Conservation (phyloP, 2,329 filamentous ascomycete genomes). For the Curvularia spicifera region DNA sequence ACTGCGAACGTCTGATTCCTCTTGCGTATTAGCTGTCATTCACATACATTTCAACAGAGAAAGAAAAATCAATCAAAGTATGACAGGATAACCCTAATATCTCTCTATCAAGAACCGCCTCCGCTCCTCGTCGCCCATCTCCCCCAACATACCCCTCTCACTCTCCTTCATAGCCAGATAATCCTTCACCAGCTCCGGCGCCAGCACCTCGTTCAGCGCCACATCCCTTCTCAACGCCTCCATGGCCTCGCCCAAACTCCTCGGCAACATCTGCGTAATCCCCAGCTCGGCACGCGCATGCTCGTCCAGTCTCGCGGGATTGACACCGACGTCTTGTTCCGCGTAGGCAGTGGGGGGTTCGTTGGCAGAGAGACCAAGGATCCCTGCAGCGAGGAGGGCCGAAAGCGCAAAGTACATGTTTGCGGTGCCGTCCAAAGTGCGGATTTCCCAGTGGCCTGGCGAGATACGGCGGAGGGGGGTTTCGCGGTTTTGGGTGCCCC, state of each 20-base stretch:
- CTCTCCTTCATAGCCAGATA: slow-evolving; percentile 66
- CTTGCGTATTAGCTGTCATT: background rate
- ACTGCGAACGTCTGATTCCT: background rate
- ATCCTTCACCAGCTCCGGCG: slow-evolving; percentile 59
- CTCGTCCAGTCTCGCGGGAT: slow-evolving; percentile 33
- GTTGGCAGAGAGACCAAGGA: slow-evolving; percentile 58
- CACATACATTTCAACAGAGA: background rate
- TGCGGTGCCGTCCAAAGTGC: slow-evolving; percentile 77
- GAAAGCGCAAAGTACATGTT: slow-evolving; percentile 76
- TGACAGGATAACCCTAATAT: slow-evolving; percentile 56
- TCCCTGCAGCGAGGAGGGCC: slow-evolving; percentile 66
- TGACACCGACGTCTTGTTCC: slow-evolving; percentile 61
- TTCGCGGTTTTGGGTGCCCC: slow-evolving; percentile 84
- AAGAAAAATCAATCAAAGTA: background rate
- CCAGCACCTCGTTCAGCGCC: slow-evolving; percentile 56
- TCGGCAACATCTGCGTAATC: slow-evolving; percentile 63
- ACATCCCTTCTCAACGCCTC: slow-evolving; percentile 58
- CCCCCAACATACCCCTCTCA: slow-evolving; percentile 60
- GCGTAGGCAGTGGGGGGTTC: slow-evolving; percentile 55
- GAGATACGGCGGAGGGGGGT: slow-evolving; percentile 72
- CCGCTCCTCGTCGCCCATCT: slow-evolving; percentile 58
- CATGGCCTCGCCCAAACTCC: slow-evolving; percentile 62
- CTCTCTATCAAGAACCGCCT: slow-evolving; percentile 69
- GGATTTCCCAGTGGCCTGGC: slow-evolving; percentile 76
- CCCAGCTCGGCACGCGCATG: slow-evolving; percentile 59